These are phyloP conservation scores for Penicillium alfredii DNA, from an alignment of 495 filamentous ascomycete genomes.

Conservation along the genomic window DNA sequence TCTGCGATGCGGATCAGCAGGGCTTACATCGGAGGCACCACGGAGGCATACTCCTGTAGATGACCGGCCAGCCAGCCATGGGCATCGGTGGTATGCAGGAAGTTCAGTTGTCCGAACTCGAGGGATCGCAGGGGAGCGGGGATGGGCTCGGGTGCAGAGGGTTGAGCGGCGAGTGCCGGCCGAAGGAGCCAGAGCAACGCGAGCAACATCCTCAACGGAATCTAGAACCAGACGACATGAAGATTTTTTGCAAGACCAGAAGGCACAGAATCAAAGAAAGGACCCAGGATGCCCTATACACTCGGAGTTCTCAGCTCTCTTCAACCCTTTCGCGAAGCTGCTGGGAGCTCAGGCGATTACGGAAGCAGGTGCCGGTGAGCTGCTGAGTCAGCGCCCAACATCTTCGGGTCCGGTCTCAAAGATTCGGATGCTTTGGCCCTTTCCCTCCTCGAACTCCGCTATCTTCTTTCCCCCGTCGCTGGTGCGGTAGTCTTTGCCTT, in stretches of 20 bases:
- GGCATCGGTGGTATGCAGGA: slow-evolving; percentile 89
- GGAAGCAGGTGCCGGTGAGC: slow-evolving; percentile 40
- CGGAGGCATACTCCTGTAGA: slow-evolving; percentile 65
- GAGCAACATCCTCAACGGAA: slow-evolving; percentile 15
- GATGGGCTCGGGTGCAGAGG: slow-evolving; percentile 71
- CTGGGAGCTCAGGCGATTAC: no score
- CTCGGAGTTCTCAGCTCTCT: no score
- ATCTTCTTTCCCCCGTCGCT: slow-evolving; percentile 28
- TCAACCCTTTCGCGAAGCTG: no score
- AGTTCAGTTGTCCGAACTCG: slow-evolving; percentile 87
- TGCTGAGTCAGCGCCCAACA: slow-evolving; percentile 41
- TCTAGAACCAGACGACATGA: no score
- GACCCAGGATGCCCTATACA: no score
- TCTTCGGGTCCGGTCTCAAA: slow-evolving; percentile 28
- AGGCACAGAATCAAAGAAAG: no score
- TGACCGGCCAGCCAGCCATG: slow-evolving; percentile 97
- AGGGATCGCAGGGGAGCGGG: slow-evolving; percentile 76
- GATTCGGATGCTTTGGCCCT: slow-evolving; percentile 22
- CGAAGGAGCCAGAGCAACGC: slow-evolving; percentile 22
- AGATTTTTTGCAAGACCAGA: no score
- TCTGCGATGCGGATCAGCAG: slow-evolving; percentile 38
- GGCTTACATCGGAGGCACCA: slow-evolving; percentile 7
- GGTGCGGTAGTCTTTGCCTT: no score
- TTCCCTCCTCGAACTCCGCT: slow-evolving; percentile 15
- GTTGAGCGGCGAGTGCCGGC: slow-evolving; percentile 58